Base-by-base conservation (phyloP, 1,139 yeast species). In the Yarrowia galli region DNA sequence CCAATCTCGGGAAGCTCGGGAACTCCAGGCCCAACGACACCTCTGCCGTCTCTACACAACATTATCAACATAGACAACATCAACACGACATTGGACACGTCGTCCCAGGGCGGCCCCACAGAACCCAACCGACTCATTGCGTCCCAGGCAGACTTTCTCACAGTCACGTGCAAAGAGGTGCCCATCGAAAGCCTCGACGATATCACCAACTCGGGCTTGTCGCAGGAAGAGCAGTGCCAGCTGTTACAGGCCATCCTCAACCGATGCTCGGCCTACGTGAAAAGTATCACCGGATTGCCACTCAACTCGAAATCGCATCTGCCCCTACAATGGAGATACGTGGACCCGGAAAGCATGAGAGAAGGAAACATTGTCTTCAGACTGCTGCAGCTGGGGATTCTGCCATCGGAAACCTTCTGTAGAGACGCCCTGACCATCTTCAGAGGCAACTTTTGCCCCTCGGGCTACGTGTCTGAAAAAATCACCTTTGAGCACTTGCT, bases 201-300 rank as follows among this genome's bases (percentile, higher is more conserved):
- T 12, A 46, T 61, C 45, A 28, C 36, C 4, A 46, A 35, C 56
- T 61, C 66, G 36, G 54, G 56, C 5, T 38, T 61, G 13, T 61
- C 66, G 2, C 43, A 46, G 23, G 56, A 61, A 61, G 66, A 61
- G 16, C 54, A 61, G 56, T 46, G 54, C n/a, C 56, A 61, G 35
- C 45, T 48, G n/a, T 45, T 61, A 2, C 45, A 61, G 20, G 45
- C 56, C 13, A 61, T 61, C 9, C 25, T 61, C 8, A 46, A 61
- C 46, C 45, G 56, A 25, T 46, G 66, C 25, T 25, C 43, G 6
- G 38, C 66, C 0, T 61, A 61, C 56, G 46, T 61, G n/a, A 61
- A 46, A 23, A 46, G 36, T 12, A 61, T 61, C 35, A 46, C 66
- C 2, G 66, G 66, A 22, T 25, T 61, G 25, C 66, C 66, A 10